These are phyloP conservation scores for Xenoacremonium recifei DNA, from an alignment of 2,329 filamentous ascomycete genomes.

Conservation along the genomic window DNA sequence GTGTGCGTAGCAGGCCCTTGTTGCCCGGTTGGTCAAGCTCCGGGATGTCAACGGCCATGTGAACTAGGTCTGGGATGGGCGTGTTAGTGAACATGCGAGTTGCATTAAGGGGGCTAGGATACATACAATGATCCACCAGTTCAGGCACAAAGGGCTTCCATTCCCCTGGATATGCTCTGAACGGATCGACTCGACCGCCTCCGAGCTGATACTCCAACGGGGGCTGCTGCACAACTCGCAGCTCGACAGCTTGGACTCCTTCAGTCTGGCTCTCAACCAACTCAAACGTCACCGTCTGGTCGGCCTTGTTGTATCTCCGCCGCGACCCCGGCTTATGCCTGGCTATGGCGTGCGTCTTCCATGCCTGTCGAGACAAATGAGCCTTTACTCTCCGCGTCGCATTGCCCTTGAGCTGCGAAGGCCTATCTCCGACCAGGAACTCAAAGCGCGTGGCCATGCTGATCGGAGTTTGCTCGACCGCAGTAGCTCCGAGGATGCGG, in stretches of 20 bases:
- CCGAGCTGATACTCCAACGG: constrained; percentile 19
- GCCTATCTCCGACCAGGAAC: constrained; percentile 21
- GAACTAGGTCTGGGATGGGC: constrained; percentile 19
- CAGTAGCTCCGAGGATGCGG: too few species aligned
- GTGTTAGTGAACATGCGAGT: constrained; percentile 1
- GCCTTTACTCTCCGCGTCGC: constrained; percentile 16
- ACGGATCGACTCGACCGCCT: constrained; percentile 24
- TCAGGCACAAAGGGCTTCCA: constrained; percentile 19
- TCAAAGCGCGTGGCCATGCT: too few species aligned
- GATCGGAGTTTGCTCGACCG: too few species aligned
- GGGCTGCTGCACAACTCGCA: constrained; percentile 1
- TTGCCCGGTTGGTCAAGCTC: constrained; percentile 25
- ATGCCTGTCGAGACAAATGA: constrained; percentile 19
- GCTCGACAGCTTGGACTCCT: neutral
- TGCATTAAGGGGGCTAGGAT: neutral
- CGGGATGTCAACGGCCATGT: constrained; percentile 30
- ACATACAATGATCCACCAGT: constrained; percentile 26
- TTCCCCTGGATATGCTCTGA: constrained; percentile 20
- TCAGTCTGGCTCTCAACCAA: neutral
- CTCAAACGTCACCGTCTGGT: neutral
- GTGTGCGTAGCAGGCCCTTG: constrained; percentile 23
- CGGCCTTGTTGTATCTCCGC: neutral
- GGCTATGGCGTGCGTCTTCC: constrained; percentile 10
- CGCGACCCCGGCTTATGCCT: neutral
- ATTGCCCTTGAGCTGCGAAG: constrained; percentile 22